These are phyloP conservation scores for Sarcomyxa edulis DNA, from an alignment of 768 basidiomycete species.

Conservation along the genomic window DNA sequence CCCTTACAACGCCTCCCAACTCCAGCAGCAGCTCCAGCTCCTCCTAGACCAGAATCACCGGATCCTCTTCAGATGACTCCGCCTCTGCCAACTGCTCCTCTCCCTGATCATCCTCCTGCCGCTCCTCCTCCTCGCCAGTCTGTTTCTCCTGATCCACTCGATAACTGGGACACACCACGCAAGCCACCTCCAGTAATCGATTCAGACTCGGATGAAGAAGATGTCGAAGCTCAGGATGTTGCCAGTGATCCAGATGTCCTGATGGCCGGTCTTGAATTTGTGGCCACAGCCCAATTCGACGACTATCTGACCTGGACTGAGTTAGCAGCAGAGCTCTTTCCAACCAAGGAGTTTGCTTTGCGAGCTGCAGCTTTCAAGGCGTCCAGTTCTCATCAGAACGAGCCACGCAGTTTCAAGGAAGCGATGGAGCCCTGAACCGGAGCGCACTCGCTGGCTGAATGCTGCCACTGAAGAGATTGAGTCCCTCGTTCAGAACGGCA, in stretches of 20 bases:
- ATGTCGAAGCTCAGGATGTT: slow-evolving; percentile 6
- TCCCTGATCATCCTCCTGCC: slow-evolving; percentile 1
- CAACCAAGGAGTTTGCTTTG: slow-evolving; percentile 1
- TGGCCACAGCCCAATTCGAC: neutral
- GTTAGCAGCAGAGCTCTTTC: neutral
- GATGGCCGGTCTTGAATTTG: neutral
- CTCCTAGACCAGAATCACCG: no score
- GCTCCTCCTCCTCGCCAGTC: neutral
- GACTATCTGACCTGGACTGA: neutral
- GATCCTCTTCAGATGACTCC: no score
- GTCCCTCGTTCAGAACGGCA: slow-evolving; percentile 17
- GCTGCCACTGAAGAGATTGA: slow-evolving; percentile 24
- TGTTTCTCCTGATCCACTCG: slow-evolving; percentile 4
- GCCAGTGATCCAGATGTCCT: neutral
- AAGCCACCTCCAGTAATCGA: neutral
- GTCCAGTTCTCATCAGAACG: slow-evolving; percentile 8
- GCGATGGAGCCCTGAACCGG: slow-evolving; percentile 14
- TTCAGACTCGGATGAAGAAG: slow-evolving; percentile 6
- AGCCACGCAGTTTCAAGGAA: slow-evolving; percentile 14
- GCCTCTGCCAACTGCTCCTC: neutral
- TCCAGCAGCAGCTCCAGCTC: no score
- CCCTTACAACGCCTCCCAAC: no score
- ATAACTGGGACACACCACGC: neutral
- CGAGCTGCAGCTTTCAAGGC: slow-evolving; percentile 4
- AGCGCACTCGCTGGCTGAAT: slow-evolving; percentile 14